Evolutionary conservation across 225 moss, liverwort and hornwort genomes (phyloP).

Genomic region (Climacium dendroides): DNA sequence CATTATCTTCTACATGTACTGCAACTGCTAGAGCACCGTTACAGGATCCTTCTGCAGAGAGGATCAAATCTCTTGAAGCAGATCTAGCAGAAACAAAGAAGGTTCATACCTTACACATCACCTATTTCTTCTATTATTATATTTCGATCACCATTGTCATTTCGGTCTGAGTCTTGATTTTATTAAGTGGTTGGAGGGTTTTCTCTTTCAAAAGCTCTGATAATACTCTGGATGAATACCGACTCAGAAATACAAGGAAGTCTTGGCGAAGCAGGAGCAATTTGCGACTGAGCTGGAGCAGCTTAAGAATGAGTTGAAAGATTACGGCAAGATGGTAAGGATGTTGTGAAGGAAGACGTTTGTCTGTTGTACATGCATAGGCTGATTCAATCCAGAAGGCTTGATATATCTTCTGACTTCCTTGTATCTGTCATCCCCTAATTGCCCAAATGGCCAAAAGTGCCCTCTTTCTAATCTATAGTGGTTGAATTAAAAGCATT

Average conservation of each 20-base stretch:
- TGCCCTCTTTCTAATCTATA: not conserved
- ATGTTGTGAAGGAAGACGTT: not conserved
- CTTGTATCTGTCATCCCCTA: not conserved
- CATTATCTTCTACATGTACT: slow-evolving; percentile 8
- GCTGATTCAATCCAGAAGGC: not conserved
- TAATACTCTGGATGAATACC: not conserved
- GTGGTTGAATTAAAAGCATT: not conserved
- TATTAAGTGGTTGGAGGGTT: not conserved
- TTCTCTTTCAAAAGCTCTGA: not conserved
- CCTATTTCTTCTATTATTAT: not conserved
- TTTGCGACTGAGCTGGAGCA: slow-evolving; percentile 38
- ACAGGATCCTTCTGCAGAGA: slow-evolving; percentile 24
- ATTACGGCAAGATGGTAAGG: slow-evolving; percentile 55
- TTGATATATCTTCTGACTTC: not conserved
- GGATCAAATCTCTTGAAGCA: slow-evolving; percentile 57
- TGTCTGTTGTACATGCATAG: not conserved
- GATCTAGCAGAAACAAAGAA: slow-evolving; percentile 83
- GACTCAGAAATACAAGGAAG: slow-evolving; percentile 49
- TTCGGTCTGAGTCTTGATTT: not conserved
- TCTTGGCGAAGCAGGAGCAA: slow-evolving; percentile 65
- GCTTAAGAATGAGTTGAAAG: slow-evolving; percentile 16
- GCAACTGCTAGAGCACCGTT: not conserved
- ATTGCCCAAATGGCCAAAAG: not conserved
- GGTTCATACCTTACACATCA: slow-evolving; percentile 12
- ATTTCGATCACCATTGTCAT: not conserved